Evolutionary conservation across 495 filamentous ascomycete species (phyloP), one percentile per base, ranked within the genome.

Genomic region (Apiosordaria backusii): DNA sequence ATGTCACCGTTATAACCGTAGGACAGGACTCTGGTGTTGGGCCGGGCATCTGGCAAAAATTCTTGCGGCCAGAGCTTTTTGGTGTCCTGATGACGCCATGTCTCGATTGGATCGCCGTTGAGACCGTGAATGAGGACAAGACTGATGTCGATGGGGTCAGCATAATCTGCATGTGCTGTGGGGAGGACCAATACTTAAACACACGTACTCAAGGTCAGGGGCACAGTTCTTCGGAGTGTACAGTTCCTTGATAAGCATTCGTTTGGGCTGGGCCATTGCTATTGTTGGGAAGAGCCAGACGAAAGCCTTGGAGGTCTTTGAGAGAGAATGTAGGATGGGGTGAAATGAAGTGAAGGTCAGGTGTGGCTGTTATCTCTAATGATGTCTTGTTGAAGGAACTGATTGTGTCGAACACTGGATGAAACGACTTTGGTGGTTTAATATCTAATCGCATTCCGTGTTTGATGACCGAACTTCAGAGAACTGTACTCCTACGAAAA

Each of bases 1-100:
- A 69, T 69, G 53, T 69, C 67, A 3, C 54, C 67, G 25, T 61
- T 69, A 64, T 65, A 69, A 0, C 60, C 60, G n/a, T 66, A 66
- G 18, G 67, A 69, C 3, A 69, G 61, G 24, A 69, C 67, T 22
- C 67, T 29, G 5, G 64, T 61, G 29, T 18, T 27, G 19, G 64
- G 64, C 2, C 21, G 55, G 18, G 18, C 4, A 10, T 60, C 16
- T 3, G 64, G 64, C 13, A 69, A 60, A 1, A 69, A 40, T 15
- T 50, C 61, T 19, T 22, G 21, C 1, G 67, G 67, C 67, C 67
- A 69, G 4, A 65, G 21, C 3, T 25, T 16, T n/a, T 19, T 19
- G 4, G 26, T 25, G 9, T 57, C 40, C n/a, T 16, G 10, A 25
- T 62, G 22, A 27, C 16, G 26, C 65, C 65, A 67, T 5, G 65